Evolutionary conservation across 306 rosid genomes (phyloP).

Genomic region (Sicyos edulis): DNA sequence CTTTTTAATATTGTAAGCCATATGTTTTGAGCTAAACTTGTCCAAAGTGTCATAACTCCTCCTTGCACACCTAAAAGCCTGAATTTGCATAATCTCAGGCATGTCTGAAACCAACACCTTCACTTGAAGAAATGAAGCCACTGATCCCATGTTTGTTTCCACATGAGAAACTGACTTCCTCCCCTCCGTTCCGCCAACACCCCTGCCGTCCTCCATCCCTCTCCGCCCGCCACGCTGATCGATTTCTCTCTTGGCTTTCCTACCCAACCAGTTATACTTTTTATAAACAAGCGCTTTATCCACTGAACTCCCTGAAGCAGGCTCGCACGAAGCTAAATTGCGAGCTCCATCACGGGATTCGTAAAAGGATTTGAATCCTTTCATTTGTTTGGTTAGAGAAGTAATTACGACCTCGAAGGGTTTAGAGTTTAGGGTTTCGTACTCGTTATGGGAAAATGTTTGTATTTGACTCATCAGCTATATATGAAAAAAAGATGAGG

Average conservation of each 20-base stretch:
- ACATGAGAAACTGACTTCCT: conserved; percentile 84
- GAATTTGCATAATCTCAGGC: conserved; percentile 90
- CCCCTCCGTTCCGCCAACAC: conserved; percentile 28
- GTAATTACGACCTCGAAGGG: conserved; percentile 13
- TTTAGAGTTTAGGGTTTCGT: not conserved
- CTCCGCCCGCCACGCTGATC: conserved; percentile 17
- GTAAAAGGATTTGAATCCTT: conserved; percentile 54
- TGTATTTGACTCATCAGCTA: conserved; percentile 9
- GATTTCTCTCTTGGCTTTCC: conserved; percentile 30
- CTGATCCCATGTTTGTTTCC: conserved; percentile 57
- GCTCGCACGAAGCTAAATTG: conserved; percentile 13
- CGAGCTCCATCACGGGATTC: conserved; percentile 36
- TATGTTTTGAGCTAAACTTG: conserved; percentile 62
- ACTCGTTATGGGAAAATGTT: too few species aligned
- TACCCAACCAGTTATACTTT: conserved; percentile 44
- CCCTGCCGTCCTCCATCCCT: conserved; percentile 4
- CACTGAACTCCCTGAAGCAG: not conserved
- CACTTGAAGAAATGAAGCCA: conserved; percentile 58
- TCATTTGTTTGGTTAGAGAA: conserved; percentile 49
- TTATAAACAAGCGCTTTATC: conserved; percentile 23
- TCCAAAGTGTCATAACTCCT: conserved; percentile 71
- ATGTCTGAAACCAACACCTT: conserved; percentile 78
- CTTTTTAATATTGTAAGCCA: conserved; percentile 85
- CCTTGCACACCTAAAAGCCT: conserved; percentile 83
- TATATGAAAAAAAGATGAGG: not conserved